A percentile compares a stretch with the other conserved stretches of the same genome.
Conservation (phyloP, 2,329 filamentous ascomycete species). For the Ophiocordyceps camponoti-leonardi region DNA sequence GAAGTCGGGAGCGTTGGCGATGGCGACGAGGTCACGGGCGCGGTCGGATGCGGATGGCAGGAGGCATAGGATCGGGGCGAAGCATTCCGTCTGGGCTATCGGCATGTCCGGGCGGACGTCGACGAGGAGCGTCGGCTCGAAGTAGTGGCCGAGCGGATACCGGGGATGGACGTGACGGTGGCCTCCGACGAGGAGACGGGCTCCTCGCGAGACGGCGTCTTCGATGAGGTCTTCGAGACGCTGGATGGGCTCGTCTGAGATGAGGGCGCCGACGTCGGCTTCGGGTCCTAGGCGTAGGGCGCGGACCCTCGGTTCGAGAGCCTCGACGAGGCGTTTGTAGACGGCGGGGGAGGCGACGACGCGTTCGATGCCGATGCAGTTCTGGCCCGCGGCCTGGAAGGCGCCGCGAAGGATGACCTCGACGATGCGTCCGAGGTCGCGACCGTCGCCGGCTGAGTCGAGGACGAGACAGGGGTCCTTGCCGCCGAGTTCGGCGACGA, state of each 20-base stretch:
- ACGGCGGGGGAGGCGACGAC: conserved; percentile 53
- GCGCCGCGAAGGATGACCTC: conserved; percentile 80
- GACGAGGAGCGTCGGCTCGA: conserved; percentile 76
- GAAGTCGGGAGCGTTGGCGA: conserved; percentile 74
- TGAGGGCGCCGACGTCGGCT: conserved; percentile 77
- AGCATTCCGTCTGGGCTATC: conserved; percentile 82
- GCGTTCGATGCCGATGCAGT: conserved; percentile 94
- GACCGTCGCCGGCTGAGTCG: conserved; percentile 50
- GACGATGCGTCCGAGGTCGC: conserved; percentile 56
- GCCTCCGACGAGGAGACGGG: conserved; percentile 67
- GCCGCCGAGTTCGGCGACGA: conserved; percentile 82
- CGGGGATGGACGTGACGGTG: conserved; percentile 52
- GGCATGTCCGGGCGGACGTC: conserved; percentile 75
- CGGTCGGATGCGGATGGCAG: conserved; percentile 54
- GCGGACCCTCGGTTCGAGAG: conserved; percentile 57
- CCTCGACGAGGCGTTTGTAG: conserved; percentile 54
- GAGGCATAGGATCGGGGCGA: conserved; percentile 76
- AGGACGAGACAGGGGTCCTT: conserved; percentile 88
- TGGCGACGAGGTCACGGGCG: conserved; percentile 44
- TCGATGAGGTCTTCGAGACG: conserved; percentile 60
- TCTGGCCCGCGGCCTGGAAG: conserved; percentile 91
- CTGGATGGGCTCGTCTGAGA: conserved; percentile 61
- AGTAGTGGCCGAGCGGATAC: conserved; percentile 74
- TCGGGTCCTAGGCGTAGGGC: conserved; percentile 59
- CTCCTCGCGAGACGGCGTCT: conserved; percentile 64